Conservation (phyloP, 495 filamentous ascomycete species). For the Coniosporium apollinis region DNA sequence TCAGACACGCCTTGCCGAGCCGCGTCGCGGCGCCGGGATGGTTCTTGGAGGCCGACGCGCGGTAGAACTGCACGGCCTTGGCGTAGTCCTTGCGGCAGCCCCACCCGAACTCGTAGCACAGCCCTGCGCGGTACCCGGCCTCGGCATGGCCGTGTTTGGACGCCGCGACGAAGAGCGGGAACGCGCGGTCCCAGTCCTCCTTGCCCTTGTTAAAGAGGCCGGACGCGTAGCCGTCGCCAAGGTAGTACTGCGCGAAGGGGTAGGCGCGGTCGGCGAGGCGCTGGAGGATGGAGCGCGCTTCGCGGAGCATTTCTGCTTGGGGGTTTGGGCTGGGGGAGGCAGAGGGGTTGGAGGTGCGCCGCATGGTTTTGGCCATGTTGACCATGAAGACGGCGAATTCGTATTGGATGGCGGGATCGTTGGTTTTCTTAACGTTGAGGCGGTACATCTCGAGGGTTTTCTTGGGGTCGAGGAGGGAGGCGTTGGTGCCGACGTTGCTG, state of each 20-base stretch:
- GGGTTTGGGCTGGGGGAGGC: constrained; percentile 22
- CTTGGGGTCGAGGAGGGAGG: constrained; percentile 71
- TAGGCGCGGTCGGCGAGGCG: constrained; percentile 72
- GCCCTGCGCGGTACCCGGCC: constrained; percentile 78
- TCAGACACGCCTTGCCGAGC: constrained; percentile 76
- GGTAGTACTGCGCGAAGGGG: constrained; percentile 94
- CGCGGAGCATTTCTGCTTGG: constrained; percentile 51
- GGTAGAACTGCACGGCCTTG: constrained; percentile 87
- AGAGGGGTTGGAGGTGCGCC: constrained; percentile 29
- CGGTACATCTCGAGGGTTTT: constrained; percentile 97
- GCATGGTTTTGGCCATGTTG: constrained; percentile 55
- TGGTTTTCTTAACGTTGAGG: constrained; percentile 89
- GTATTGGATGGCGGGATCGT: constrained; percentile 73
- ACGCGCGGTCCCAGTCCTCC: constrained; percentile 77
- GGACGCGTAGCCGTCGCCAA: constrained; percentile 85
- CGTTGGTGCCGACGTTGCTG: constrained; percentile 66
- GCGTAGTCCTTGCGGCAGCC: constrained; percentile 72
- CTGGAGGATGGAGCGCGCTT: constrained; percentile 77
- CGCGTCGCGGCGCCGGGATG: constrained; percentile 91
- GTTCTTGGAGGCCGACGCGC: constrained; percentile 76
- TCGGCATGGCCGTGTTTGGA: constrained; percentile 97
- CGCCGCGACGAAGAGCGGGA: constrained; percentile 79
- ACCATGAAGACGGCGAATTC: constrained; percentile 92
- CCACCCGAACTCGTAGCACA: constrained; percentile 99
- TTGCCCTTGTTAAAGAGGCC: constrained; percentile 88